Evolutionary conservation across 805 yeast genomes (phyloP).

Genomic region (Myxozyma mucilagina): DNA sequence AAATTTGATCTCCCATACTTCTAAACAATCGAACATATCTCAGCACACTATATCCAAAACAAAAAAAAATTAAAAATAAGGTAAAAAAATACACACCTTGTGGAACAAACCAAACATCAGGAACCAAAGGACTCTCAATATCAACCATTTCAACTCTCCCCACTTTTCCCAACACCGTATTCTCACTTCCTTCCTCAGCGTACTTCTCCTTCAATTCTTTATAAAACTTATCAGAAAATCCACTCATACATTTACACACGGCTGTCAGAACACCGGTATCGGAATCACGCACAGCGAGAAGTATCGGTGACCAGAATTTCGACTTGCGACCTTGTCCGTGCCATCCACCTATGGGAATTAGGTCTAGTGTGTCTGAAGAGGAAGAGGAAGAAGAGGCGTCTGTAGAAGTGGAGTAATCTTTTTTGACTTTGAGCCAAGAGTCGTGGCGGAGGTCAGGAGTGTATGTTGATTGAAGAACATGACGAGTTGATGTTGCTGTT

Average conservation of each 20-base stretch:
- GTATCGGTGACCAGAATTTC: constrained; percentile 35
- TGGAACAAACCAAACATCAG: constrained; percentile 32
- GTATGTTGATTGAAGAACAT: constrained; percentile 28
- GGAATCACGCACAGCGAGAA: constrained; percentile 34
- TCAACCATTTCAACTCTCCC: constrained; percentile 2
- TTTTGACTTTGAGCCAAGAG: constrained; percentile 36
- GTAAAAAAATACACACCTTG: constrained; percentile 15
- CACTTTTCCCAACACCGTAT: background rate
- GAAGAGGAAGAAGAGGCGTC: constrained; percentile 16
- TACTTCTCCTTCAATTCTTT: constrained; percentile 29
- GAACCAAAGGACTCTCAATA: constrained; percentile 30
- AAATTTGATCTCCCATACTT: constrained; percentile 35
- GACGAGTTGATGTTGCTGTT: background rate
- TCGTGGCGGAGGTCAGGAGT: constrained; percentile 35
- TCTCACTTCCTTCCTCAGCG: constrained; percentile 7
- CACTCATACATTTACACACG: constrained; percentile 36
- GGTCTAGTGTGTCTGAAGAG: constrained; percentile 30
- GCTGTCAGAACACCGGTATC: constrained; percentile 31
- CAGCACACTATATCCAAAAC: background rate
- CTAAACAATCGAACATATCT: background rate
- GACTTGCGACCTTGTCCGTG: constrained; percentile 35
- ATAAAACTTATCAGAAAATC: constrained; percentile 34
- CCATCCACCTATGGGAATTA: constrained; percentile 37
- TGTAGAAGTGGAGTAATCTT: too few species aligned
- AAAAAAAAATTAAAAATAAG: background rate